phyloP scores from a whole-genome alignment of 2,329 filamentous ascomycete species.

The Aspergillus sp. region DNA sequence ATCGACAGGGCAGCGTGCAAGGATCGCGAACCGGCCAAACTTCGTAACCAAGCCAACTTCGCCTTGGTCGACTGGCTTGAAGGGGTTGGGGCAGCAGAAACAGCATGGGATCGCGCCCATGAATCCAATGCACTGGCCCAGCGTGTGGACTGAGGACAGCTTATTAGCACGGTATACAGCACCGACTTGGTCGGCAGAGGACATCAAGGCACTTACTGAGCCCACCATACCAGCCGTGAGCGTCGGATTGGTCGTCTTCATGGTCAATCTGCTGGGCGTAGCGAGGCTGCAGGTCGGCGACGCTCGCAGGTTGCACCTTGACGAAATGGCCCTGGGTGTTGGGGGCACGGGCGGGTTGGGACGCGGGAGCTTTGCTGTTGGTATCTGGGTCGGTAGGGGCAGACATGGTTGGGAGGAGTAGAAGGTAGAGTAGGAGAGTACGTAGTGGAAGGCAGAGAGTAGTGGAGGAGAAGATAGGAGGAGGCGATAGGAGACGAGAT shows the following conservation, averaged over 20 bases:
- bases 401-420: slow-evolving; percentile 14
- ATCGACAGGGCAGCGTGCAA: neutral
- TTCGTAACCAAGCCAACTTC: slow-evolving; percentile 93
- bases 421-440: neutral
- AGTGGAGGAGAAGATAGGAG: neutral
- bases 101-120: slow-evolving; percentile 86
- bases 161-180: neutral
- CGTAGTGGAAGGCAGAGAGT: neutral
- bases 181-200: neutral
- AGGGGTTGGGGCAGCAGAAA: slow-evolving; percentile 86
- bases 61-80: slow-evolving; percentile 83
- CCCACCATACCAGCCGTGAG: slow-evolving; percentile 78
- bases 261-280: slow-evolving; percentile 59
- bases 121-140: slow-evolving; percentile 67
- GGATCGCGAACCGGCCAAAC: slow-evolving; percentile 55
- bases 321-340: slow-evolving; percentile 49
- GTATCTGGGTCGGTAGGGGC: slow-evolving; percentile 11
- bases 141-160: slow-evolving; percentile 50
- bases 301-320: slow-evolving; percentile 66
- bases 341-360: slow-evolving; percentile 32
- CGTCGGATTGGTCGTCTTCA: slow-evolving; percentile 55
- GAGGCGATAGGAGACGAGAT: neutral
- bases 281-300: slow-evolving; percentile 74
- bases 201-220: slow-evolving; percentile 55
- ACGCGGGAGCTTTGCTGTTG: slow-evolving; percentile 27